Conservation (phyloP, 169 alveolate genomes). For the Ichthyophthirius multifiliis region DNA sequence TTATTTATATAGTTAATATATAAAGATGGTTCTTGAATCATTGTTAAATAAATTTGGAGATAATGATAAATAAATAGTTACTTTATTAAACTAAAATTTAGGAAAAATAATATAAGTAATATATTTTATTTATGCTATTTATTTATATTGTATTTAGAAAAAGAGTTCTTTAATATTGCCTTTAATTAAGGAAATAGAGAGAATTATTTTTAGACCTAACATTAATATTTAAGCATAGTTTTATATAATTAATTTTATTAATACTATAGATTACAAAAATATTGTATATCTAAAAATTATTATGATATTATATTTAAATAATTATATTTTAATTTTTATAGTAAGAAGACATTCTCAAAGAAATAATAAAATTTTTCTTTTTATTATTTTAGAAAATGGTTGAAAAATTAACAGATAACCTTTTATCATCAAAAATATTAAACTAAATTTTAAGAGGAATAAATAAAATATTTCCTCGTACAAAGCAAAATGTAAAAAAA, state of each 20-base stretch:
- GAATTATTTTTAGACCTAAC: slow-evolving; percentile 17
- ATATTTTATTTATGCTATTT: not conserved
- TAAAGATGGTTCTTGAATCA: not conserved
- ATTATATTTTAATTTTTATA: not conserved
- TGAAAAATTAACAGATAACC: slow-evolving; percentile 8
- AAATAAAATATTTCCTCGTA: not conserved
- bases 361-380: slow-evolving; percentile 42
- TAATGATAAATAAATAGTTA: slow-evolving; percentile 23
- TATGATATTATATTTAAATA: not conserved
- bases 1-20: not conserved
- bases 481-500: slow-evolving; percentile 19
- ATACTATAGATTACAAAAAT: slow-evolving; percentile 13
- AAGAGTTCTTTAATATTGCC: slow-evolving; percentile 29
- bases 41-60: slow-evolving; percentile 56
- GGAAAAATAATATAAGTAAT: slow-evolving; percentile 11
- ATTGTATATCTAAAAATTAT: not conserved
- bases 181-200: slow-evolving; percentile 31
- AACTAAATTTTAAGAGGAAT: slow-evolving; percentile 11
- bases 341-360: slow-evolving; percentile 22
- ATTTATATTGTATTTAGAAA: not conserved
- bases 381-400: slow-evolving; percentile 15
- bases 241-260: slow-evolving; percentile 37
- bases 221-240: slow-evolving; percentile 3
- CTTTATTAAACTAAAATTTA: slow-evolving; percentile 14
- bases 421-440: not conserved